phyloP scores from a whole-genome alignment of 768 basidiomycete species.

The Trametes cinnabarina region DNA sequence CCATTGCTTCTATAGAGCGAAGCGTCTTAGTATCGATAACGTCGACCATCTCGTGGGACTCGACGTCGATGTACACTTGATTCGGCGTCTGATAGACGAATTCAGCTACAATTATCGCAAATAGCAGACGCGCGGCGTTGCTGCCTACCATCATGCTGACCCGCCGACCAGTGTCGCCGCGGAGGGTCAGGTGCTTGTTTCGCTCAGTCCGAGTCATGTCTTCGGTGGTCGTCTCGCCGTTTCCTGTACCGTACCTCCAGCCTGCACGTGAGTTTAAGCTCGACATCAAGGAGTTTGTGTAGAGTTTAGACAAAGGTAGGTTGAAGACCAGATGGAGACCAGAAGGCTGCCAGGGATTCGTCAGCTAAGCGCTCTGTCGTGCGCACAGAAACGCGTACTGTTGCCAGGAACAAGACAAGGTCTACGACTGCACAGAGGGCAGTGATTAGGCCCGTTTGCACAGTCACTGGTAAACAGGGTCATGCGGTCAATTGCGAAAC shows the following conservation, averaged over 20 bases:
- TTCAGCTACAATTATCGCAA: not conserved
- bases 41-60: constrained; percentile 34
- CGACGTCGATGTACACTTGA: constrained; percentile 31
- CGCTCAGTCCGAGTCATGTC: constrained; percentile 9
- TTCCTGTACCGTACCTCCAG: constrained; percentile 28
- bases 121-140: not conserved
- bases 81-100: constrained; percentile 10
- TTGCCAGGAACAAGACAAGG: constrained; percentile 31
- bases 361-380: not conserved
- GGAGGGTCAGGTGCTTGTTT: constrained; percentile 10
- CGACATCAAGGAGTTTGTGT: constrained; percentile 40
- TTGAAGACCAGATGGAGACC: constrained; percentile 36
- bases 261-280: constrained; percentile 37
- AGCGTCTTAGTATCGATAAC: constrained; percentile 13
- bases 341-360: constrained; percentile 8
- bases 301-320: constrained; percentile 38
- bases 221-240: constrained; percentile 15
- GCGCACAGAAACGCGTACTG: constrained; percentile 11
- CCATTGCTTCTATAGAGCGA: not conserved
- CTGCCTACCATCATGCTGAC: constrained; percentile 19
- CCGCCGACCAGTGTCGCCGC: constrained; percentile 13
- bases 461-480: constrained; percentile 30
- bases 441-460: constrained; percentile 38
- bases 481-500: too few species aligned
- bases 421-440: constrained; percentile 31